Evolutionary conservation across 225 moss, liverwort and hornwort genomes (phyloP).

Genomic region (Bryum argenteum): DNA sequence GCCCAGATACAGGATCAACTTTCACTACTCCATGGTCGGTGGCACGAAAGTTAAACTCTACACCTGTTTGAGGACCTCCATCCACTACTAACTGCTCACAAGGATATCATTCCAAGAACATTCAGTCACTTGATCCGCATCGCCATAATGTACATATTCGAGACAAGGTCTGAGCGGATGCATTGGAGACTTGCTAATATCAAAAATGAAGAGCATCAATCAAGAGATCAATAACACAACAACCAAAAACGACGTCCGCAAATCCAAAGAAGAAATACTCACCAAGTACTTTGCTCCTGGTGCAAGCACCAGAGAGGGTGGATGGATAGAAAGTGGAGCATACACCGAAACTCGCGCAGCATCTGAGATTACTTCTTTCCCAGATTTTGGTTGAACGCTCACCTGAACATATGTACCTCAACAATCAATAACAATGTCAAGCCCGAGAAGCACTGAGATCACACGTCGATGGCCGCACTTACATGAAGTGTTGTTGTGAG

Average conservation of each 20-base stretch:
- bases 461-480: slow-evolving; percentile 28
- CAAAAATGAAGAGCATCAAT: slow-evolving; percentile 2
- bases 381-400: slow-evolving; percentile 69
- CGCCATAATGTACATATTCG: slow-evolving; percentile 8
- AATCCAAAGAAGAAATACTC: slow-evolving; percentile 21
- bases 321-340: slow-evolving; percentile 91
- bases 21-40: slow-evolving; percentile 58
- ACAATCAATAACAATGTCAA: slow-evolving; percentile 15
- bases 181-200: not conserved
- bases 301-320: slow-evolving; percentile 76
- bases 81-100: slow-evolving; percentile 67
- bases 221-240: slow-evolving; percentile 6
- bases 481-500: slow-evolving; percentile 88
- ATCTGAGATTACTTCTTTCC: slow-evolving; percentile 87
- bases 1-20: slow-evolving; percentile 66
- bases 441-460: slow-evolving; percentile 13
- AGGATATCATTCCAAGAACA: slow-evolving; percentile 19
- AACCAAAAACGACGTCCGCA: not conserved
- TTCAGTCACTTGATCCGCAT: slow-evolving; percentile 18
- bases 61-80: slow-evolving; percentile 88
- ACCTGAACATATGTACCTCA: slow-evolving; percentile 52
- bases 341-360: slow-evolving; percentile 76
- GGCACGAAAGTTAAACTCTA: slow-evolving; percentile 70
- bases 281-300: slow-evolving; percentile 86
- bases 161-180: slow-evolving; percentile 1